A percentile compares a stretch with the other conserved stretches of the same genome.
Conservation (phyloP, 192 early-diverging fungal genomes). For the Rhizophagus sp. region DNA sequence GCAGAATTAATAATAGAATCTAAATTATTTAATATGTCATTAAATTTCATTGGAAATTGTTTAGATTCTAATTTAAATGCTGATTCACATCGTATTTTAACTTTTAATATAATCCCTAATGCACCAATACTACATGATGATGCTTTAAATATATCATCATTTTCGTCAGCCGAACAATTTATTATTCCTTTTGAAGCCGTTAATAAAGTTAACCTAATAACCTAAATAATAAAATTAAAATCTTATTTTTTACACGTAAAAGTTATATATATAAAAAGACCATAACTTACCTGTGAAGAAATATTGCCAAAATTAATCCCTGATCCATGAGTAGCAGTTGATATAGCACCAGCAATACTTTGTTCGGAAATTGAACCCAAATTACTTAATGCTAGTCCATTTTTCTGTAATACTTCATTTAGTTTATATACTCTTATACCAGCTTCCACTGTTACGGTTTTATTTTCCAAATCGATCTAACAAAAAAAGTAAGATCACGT, state of each 20-base stretch:
- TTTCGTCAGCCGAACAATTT: slow-evolving; percentile 48
- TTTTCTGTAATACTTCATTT: slow-evolving; percentile 53
- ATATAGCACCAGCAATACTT: slow-evolving; percentile 68
- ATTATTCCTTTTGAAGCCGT: slow-evolving; percentile 51
- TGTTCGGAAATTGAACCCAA: slow-evolving; percentile 78
- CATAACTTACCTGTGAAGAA: slow-evolving; percentile 52
- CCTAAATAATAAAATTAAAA: slow-evolving; percentile 32
- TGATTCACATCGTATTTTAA: slow-evolving; percentile 67
- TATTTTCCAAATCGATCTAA: slow-evolving; percentile 43
- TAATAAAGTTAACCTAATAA: slow-evolving; percentile 62
- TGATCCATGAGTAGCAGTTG: slow-evolving; percentile 74
- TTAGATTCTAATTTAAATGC: slow-evolving; percentile 66
- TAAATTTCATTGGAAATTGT: slow-evolving; percentile 60
- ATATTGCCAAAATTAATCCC: slow-evolving; percentile 62
- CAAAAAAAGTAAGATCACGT: no score
- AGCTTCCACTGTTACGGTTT: slow-evolving; percentile 61
- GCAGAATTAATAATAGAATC: slow-evolving; percentile 56
- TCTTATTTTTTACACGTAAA: neutral
- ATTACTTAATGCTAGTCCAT: slow-evolving; percentile 64
- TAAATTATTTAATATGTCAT: slow-evolving; percentile 55
- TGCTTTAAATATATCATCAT: slow-evolving; percentile 63
- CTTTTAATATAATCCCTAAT: slow-evolving; percentile 66
- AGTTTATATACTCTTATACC: slow-evolving; percentile 66
- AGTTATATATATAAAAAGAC: neutral
- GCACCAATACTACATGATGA: slow-evolving; percentile 69